These are phyloP conservation scores for Claviceps cyperi DNA, from an alignment of 2,329 filamentous ascomycete genomes.

Conservation along the genomic window DNA sequence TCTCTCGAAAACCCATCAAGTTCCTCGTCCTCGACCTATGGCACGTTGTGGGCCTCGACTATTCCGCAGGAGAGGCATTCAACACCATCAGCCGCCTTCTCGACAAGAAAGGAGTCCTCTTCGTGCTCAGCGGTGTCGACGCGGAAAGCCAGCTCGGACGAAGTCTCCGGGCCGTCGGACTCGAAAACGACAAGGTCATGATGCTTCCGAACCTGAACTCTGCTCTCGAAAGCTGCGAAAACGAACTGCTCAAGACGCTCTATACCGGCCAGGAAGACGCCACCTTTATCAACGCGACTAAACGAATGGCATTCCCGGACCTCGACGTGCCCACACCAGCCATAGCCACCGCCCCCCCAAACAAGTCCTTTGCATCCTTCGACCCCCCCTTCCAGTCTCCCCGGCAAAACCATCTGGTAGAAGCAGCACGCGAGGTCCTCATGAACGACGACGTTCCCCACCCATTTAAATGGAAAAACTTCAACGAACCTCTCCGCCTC, in stretches of 20 bases:
- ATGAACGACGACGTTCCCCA: slow-evolving; percentile 47
- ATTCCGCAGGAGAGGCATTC: slow-evolving; percentile 91
- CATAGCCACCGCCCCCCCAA: slow-evolving; percentile 6
- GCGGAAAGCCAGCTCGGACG: slow-evolving; percentile 61
- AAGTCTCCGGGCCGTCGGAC: slow-evolving; percentile 68
- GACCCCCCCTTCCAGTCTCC: slow-evolving; percentile 56
- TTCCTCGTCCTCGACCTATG: slow-evolving; percentile 82
- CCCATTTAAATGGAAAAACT: slow-evolving; percentile 62
- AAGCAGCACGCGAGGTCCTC: slow-evolving; percentile 64
- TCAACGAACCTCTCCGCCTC: slow-evolving; percentile 79
- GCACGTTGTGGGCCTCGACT: slow-evolving; percentile 85
- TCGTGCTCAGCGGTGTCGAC: slow-evolving; percentile 73
- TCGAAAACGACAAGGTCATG: slow-evolving; percentile 61
- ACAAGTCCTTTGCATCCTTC: slow-evolving; percentile 20
- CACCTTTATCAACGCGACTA: slow-evolving; percentile 29
- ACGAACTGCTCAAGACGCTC: slow-evolving; percentile 72
- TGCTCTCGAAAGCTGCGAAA: slow-evolving; percentile 87
- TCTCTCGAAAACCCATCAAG: slow-evolving; percentile 63
- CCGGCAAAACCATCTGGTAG: slow-evolving; percentile 59
- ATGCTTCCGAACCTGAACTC: slow-evolving; percentile 86
- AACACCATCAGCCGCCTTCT: slow-evolving; percentile 80
- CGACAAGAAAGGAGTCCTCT: slow-evolving; percentile 58
- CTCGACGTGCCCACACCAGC: slow-evolving; percentile 32
- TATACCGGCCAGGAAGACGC: slow-evolving; percentile 56
- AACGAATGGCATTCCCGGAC: slow-evolving; percentile 26